These are phyloP conservation scores for Rubia yunnanensis DNA, from an alignment of 257 asterid genomes.

Conservation along the genomic window DNA sequence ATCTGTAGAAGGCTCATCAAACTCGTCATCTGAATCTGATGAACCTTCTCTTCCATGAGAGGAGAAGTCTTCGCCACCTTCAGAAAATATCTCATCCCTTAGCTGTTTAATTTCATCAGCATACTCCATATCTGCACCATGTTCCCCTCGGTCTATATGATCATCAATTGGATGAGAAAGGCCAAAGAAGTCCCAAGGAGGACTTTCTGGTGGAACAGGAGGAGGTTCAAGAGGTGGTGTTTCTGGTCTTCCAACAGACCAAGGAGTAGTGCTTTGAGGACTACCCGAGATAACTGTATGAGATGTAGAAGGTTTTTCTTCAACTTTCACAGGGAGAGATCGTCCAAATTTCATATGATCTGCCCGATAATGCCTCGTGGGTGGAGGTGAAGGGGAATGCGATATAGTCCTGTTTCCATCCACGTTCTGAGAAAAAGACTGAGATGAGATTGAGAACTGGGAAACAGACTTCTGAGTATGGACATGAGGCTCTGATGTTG, in stretches of 20 bases:
- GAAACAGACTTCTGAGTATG: conserved; percentile 49
- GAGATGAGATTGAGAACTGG: conserved; percentile 48
- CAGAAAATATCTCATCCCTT: conserved; percentile 33
- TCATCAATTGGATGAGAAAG: conserved; percentile 55
- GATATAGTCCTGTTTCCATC: conserved; percentile 40
- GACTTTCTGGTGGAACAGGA: conserved; percentile 32
- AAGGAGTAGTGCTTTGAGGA: conserved; percentile 58
- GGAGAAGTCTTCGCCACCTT: conserved; percentile 38
- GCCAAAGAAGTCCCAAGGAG: conserved; percentile 96
- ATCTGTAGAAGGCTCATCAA: conserved; percentile 72
- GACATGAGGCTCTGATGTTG: conserved; percentile 38
- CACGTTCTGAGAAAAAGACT: conserved; percentile 39
- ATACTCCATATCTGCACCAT: conserved; percentile 24
- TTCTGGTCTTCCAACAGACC: conserved; percentile 42
- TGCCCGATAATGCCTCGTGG: conserved; percentile 31
- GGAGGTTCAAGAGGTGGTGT: conserved; percentile 34
- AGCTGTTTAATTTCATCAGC: conserved; percentile 26
- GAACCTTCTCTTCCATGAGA: conserved; percentile 47
- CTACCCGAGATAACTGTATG: conserved; percentile 49
- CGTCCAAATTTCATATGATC: conserved; percentile 72
- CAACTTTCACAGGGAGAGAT: conserved; percentile 60
- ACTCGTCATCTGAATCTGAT: conserved; percentile 76
- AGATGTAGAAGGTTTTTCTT: conserved; percentile 56
- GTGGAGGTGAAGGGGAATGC: conserved; percentile 54
- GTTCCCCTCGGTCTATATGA: conserved; percentile 33